Evolutionary conservation across 192 early-diverging fungal genomes (phyloP).

Genomic region (Podila clonocystis): DNA sequence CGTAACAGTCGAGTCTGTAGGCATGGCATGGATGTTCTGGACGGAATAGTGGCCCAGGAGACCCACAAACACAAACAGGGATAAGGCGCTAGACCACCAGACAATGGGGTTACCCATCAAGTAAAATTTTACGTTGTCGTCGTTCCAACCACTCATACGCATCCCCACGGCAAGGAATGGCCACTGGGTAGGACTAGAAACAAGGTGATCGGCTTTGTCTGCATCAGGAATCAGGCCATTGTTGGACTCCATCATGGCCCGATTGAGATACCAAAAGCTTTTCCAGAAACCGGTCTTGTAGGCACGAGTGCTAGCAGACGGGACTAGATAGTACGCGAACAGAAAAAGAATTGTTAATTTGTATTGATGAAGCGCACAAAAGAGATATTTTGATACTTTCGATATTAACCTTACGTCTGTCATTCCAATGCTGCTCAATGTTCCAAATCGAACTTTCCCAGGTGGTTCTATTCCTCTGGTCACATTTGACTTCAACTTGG

Average conservation of each 20-base stretch:
- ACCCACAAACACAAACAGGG: constrained; percentile 60
- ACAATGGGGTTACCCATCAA: constrained; percentile 90
- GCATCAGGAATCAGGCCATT: constrained; percentile 89
- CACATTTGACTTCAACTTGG: constrained; percentile 90
- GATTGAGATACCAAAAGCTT: constrained; percentile 88
- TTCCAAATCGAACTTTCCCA: constrained; percentile 87
- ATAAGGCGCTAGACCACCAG: constrained; percentile 80
- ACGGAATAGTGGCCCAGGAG: constrained; percentile 60
- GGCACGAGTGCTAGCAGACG: constrained; percentile 62
- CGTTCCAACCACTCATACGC: constrained; percentile 91
- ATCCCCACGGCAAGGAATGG: constrained; percentile 84
- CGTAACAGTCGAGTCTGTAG: too few relatives aligned
- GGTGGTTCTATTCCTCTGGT: constrained; percentile 61
- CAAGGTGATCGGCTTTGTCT: constrained; percentile 83
- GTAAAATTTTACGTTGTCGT: constrained; percentile 83
- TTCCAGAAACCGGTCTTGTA: constrained; percentile 80
- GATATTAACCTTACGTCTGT: constrained; percentile 59
- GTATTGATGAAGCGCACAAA: neutral
- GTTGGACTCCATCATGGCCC: constrained; percentile 93
- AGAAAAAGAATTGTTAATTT: neutral
- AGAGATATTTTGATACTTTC: neutral
- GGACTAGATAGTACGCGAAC: constrained; percentile 59
- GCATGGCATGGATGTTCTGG: neutral
- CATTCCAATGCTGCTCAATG: constrained; percentile 85
- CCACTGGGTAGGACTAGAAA: constrained; percentile 89